These are phyloP conservation scores for Sclerotinia minor DNA, from an alignment of 2,329 filamentous ascomycete genomes.

Conservation along the genomic window DNA sequence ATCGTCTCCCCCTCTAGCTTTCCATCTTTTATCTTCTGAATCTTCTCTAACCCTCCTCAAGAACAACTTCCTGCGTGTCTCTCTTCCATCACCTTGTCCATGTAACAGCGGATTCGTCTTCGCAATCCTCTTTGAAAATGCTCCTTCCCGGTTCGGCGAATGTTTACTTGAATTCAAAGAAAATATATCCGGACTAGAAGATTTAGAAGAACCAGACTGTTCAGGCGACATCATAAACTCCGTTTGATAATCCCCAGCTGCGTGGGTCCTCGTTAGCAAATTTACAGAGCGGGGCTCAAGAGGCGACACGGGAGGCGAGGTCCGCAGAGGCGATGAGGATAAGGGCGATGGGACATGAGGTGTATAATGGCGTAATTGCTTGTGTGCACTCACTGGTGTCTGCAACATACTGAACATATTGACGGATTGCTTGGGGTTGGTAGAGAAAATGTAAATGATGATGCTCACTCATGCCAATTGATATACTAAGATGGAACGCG, in stretches of 20 bases:
- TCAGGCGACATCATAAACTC: conserved; percentile 17
- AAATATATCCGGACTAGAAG: not conserved
- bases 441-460: not conserved
- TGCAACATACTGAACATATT: conserved; percentile 22
- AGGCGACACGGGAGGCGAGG: conserved; percentile 23
- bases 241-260: not conserved
- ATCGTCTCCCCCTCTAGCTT: conserved; percentile 63
- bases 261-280: not conserved
- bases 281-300: conserved; percentile 17
- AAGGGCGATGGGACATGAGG: conserved; percentile 25
- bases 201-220: conserved; percentile 4
- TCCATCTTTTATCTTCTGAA: conserved; percentile 60
- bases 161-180: conserved; percentile 14
- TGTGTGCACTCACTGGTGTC: conserved; percentile 17
- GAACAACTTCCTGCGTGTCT: conserved; percentile 66
- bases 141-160: conserved; percentile 27
- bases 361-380: conserved; percentile 22
- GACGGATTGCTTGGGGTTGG: not conserved
- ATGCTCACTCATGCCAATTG: not conserved
- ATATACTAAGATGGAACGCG: conserved; percentile 11
- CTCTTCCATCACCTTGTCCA: conserved; percentile 58
- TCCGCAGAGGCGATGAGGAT: conserved; percentile 22
- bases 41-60: conserved; percentile 65
- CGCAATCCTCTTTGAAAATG: conserved; percentile 48
- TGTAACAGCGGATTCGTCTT: conserved; percentile 65